A percentile compares a stretch with the other conserved stretches of the same genome.
Conservation (phyloP, 805 yeast species). For the Brettanomyces bruxellensis region DNA sequence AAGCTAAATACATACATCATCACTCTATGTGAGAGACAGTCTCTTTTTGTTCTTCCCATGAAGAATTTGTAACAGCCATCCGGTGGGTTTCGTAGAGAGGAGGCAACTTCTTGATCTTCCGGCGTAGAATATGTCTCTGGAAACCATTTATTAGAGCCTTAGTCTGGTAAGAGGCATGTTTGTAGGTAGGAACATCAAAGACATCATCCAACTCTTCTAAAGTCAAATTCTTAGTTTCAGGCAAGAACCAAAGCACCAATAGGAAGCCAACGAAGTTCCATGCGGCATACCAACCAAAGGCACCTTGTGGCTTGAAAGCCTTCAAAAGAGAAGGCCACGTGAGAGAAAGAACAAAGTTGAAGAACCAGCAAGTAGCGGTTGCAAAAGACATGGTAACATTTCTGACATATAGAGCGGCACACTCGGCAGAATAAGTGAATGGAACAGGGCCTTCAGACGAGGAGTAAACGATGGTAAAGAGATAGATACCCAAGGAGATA, state of each 20-base stretch:
- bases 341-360: conserved; percentile 60
- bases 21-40: conserved; percentile 40
- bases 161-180: conserved; percentile 45
- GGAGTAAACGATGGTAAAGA: conserved; percentile 66
- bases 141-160: conserved; percentile 32
- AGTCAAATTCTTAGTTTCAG: conserved; percentile 65
- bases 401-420: conserved; percentile 69
- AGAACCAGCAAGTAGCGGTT: conserved; percentile 68
- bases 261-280: conserved; percentile 70
- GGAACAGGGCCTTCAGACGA: conserved; percentile 89
- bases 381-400: conserved; percentile 77
- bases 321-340: conserved; percentile 71
- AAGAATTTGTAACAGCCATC: conserved; percentile 50
- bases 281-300: conserved; percentile 83
- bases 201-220: conserved; percentile 73
- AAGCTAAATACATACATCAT: not conserved
- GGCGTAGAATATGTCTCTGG: conserved; percentile 40
- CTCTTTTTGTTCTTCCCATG: conserved; percentile 55
- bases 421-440: conserved; percentile 81
- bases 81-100: conserved; percentile 52
- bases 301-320: conserved; percentile 72
- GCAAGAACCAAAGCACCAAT: conserved; percentile 60
- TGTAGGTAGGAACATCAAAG: conserved; percentile 47
- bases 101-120: conserved; percentile 37
- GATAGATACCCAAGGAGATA: conserved; percentile 63